These are phyloP conservation scores for Rhizophora apiculata DNA, from an alignment of 345 rosid species.

Conservation along the genomic window DNA sequence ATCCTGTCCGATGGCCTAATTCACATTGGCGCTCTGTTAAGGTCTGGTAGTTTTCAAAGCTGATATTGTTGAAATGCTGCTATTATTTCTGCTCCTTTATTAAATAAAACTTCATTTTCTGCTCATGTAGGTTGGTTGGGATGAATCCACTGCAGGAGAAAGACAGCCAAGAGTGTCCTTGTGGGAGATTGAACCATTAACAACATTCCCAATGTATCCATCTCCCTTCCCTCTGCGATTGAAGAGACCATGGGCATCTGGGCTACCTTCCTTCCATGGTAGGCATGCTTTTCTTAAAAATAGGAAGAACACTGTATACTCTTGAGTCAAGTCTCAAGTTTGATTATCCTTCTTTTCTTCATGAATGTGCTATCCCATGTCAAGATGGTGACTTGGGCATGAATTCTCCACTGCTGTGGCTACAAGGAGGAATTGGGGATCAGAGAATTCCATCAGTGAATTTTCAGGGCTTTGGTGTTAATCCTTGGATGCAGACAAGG, in stretches of 20 bases:
- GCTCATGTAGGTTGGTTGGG: constrained; percentile 48
- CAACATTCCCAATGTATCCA: constrained; percentile 51
- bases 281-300: background rate
- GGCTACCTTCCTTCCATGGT: constrained; percentile 43
- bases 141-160: constrained; percentile 54
- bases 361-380: constrained; percentile 15
- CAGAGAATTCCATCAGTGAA: constrained; percentile 40
- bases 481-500: constrained; percentile 44
- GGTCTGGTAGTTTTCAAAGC: constrained; percentile 24
- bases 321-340: background rate
- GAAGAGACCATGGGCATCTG: constrained; percentile 48
- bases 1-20: constrained; percentile 67
- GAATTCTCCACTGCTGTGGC: constrained; percentile 43
- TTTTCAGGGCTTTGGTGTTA: constrained; percentile 41
- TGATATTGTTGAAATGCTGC: background rate
- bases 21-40: constrained; percentile 73
- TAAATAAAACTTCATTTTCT: background rate
- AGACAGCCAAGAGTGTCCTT: constrained; percentile 53
- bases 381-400: constrained; percentile 36
- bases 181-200: constrained; percentile 54
- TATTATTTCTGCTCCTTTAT: background rate
- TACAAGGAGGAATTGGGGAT: constrained; percentile 46
- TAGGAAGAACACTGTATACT: background rate
- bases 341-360: background rate
- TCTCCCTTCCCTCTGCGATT: constrained; percentile 44